phyloP scores from a whole-genome alignment of 2,329 filamentous ascomycete genomes.

The Penicillium concentricum region DNA sequence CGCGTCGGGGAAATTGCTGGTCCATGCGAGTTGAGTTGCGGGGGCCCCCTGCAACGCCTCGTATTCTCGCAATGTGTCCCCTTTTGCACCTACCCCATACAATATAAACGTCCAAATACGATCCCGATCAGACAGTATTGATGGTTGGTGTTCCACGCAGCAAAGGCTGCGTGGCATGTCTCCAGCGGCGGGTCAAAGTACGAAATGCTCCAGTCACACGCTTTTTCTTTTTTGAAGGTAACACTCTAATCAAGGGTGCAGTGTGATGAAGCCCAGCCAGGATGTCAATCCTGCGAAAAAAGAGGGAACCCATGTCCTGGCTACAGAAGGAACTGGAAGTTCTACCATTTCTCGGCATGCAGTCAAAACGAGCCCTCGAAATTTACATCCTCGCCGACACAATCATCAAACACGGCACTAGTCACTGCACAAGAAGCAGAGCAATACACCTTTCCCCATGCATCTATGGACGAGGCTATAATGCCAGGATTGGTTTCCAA shows the following conservation, averaged over 20 bases:
- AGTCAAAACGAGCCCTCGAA: not conserved
- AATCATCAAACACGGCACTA: not conserved
- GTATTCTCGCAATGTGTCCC: conserved; percentile 4
- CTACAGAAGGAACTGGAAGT: conserved; percentile 18
- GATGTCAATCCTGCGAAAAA: conserved; percentile 18
- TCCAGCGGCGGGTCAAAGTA: conserved; percentile 26
- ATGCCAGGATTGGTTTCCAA: conserved; percentile 10
- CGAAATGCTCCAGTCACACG: not conserved
- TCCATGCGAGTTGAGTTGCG: not conserved
- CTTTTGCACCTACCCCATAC: not conserved
- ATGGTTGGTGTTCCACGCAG: conserved; percentile 25
- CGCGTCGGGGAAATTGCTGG: not conserved
- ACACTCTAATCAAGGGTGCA: conserved; percentile 1
- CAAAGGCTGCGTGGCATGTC: conserved; percentile 23
- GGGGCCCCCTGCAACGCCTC: not conserved
- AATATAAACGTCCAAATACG: not conserved
- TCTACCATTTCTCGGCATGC: conserved; percentile 11
- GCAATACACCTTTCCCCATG: not conserved
- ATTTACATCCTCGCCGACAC: not conserved
- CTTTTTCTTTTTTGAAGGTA: not conserved
- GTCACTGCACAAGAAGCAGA: not conserved
- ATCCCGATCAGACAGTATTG: not conserved
- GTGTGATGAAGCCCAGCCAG: conserved; percentile 23
- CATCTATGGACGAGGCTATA: conserved; percentile 12
- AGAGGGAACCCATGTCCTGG: conserved; percentile 18